These are phyloP conservation scores for Monilinia fructigena DNA, from an alignment of 2,329 filamentous ascomycete species.

Conservation along the genomic window DNA sequence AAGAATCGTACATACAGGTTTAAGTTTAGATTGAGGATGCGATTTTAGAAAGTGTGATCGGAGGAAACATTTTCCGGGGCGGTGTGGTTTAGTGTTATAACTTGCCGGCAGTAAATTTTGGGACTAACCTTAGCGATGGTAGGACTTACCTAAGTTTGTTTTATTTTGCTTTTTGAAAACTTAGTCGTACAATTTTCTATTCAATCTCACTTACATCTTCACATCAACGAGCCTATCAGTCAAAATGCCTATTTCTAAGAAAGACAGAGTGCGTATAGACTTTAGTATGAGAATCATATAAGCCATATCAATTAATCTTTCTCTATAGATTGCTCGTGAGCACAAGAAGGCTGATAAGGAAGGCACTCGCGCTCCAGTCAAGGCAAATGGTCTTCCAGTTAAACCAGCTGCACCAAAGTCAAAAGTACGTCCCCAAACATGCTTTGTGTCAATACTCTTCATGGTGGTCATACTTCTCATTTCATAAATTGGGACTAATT, in stretches of 20 bases:
- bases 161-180: constrained; percentile 9
- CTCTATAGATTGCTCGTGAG: constrained; percentile 49
- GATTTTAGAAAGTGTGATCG: neutral
- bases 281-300: neutral
- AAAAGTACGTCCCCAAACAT: constrained; percentile 42
- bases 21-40: neutral
- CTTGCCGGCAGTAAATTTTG: constrained; percentile 8
- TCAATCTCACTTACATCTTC: neutral
- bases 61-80: neutral
- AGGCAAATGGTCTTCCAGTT: constrained; percentile 55
- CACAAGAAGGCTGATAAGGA: constrained; percentile 56
- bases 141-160: neutral
- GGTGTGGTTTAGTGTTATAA: neutral
- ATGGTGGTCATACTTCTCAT: too few species aligned
- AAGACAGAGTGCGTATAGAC: constrained; percentile 42
- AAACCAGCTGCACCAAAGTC: constrained; percentile 54
- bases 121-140: neutral
- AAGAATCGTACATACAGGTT: neutral
- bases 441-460: neutral
- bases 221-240: neutral
- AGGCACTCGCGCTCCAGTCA: constrained; percentile 53
- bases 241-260: constrained; percentile 48
- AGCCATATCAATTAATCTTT: constrained; percentile 1
- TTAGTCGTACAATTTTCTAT: neutral
- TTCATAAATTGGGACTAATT: neutral